These are phyloP conservation scores for Podila horticola DNA, from an alignment of 192 early-diverging fungal species.

Conservation along the genomic window DNA sequence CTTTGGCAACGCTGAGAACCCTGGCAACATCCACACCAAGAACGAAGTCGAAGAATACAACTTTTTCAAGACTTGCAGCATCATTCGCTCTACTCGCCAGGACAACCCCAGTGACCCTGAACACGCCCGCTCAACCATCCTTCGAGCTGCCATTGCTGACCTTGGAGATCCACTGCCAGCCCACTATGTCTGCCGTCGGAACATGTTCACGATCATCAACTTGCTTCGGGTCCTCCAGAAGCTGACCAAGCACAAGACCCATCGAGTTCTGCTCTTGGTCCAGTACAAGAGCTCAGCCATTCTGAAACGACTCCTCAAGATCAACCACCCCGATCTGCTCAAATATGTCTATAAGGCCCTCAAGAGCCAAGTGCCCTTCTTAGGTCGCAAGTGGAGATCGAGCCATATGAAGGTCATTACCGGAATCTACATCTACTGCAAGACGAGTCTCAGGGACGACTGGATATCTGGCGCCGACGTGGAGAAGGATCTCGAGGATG, in stretches of 20 bases:
- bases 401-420: conserved; percentile 90
- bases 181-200: conserved; percentile 59
- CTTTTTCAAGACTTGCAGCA: conserved; percentile 52
- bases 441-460: conserved; percentile 73
- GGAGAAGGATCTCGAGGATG: conserved; percentile 78
- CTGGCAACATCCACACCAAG: conserved; percentile 56
- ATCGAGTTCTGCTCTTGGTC: conserved; percentile 79
- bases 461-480: conserved; percentile 73
- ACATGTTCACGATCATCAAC: conserved; percentile 77
- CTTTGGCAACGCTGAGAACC: conserved; percentile 77
- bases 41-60: conserved; percentile 60
- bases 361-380: conserved; percentile 81
- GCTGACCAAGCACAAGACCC: conserved; percentile 80
- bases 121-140: conserved; percentile 17
- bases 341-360: conserved; percentile 83
- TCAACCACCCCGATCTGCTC: conserved; percentile 71
- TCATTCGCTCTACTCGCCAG: conserved; percentile 20
- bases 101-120: conserved; percentile 8
- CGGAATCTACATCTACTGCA: conserved; percentile 72
- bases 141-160: conserved; percentile 20
- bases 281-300: conserved; percentile 88
- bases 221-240: conserved; percentile 83
- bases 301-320: conserved; percentile 79
- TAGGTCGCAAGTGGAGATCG: conserved; percentile 84
- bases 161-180: conserved; percentile 40